These are phyloP conservation scores for Adenanthera pavonina DNA, from an alignment of 306 rosid genomes.

Conservation along the genomic window DNA sequence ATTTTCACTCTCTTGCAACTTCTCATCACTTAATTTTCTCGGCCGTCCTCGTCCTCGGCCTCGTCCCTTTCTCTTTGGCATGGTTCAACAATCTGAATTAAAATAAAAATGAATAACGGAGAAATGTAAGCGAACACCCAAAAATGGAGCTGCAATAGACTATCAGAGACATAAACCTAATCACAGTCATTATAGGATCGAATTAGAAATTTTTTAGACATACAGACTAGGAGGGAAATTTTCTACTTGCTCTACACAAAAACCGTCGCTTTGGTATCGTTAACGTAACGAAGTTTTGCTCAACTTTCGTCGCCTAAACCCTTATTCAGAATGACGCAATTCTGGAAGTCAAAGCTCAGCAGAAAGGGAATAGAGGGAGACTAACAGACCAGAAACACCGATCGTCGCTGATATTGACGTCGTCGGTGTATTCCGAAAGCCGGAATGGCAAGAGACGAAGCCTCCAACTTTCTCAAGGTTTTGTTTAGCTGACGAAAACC, in stretches of 20 bases:
- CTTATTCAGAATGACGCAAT: neutral
- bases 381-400: neutral
- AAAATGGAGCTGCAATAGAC: neutral
- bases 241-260: neutral
- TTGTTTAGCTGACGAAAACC: neutral
- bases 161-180: neutral
- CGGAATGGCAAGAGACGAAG: neutral
- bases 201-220: neutral
- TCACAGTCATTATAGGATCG: neutral
- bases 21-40: slow-evolving; percentile 23
- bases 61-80: slow-evolving; percentile 45
- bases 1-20: slow-evolving; percentile 29
- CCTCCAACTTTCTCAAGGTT: neutral
- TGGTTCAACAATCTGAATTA: slow-evolving; percentile 22
- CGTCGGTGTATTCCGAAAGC: neutral
- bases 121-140: neutral
- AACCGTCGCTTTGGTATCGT: neutral
- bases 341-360: neutral
- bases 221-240: neutral
- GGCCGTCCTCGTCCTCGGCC: slow-evolving; percentile 31
- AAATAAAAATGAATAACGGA: neutral
- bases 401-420: neutral
- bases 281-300: neutral
- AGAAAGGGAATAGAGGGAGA: neutral
- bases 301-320: neutral